Base-by-base conservation (phyloP, 2,329 filamentous ascomycete species). In the Penicillium sp. region DNA sequence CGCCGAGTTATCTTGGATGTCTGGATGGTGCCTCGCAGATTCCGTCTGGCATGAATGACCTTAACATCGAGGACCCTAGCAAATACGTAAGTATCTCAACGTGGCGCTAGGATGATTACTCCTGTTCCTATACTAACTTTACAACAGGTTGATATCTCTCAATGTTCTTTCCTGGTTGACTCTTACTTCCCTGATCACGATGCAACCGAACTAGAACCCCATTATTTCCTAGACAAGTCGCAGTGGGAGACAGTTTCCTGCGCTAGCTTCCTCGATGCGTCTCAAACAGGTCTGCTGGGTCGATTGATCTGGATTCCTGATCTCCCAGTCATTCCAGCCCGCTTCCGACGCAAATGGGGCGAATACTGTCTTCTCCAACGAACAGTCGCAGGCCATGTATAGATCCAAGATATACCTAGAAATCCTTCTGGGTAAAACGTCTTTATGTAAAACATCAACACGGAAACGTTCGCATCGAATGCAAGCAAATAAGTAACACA, bases 31-130 rank as follows among this genome's bases (percentile, higher is more conserved):
- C 92, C 1, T 96, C 91, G 85, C 78, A 90, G 55, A 83, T 88
- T 1, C 89, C 94, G 0, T 78, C 80, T 48, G 93, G 93, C 3
- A 91, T 99, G 86, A 99, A 99, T 71, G 91, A 96, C 71, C 84
- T 86, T 61, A 99, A 99, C 68, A 80, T 87, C 63, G 92, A 97
- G 73, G 94, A 99, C 71, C 72, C 83, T 60, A 83, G 85, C 58
- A 99, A 97, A 84, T 96, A 97, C 72, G 88, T 87, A 70, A 77
- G 83, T 72, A 3, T 29, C 16, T n/a, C 29, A 33, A 27, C 13
- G 13, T n/a, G 29, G 29, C 13, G 3, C 10, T 16, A 9, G 0
- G 3, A 27, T 5, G 3, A 19, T 38, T 11, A 33, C 16, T 43
- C 10, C 50, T 50, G 40, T 19, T 29, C 21, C 6, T 34, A 40